Evolutionary conservation across 1,139 yeast species (phyloP), one percentile per base, ranked within the genome.

Genomic region (Pichia sp.): DNA sequence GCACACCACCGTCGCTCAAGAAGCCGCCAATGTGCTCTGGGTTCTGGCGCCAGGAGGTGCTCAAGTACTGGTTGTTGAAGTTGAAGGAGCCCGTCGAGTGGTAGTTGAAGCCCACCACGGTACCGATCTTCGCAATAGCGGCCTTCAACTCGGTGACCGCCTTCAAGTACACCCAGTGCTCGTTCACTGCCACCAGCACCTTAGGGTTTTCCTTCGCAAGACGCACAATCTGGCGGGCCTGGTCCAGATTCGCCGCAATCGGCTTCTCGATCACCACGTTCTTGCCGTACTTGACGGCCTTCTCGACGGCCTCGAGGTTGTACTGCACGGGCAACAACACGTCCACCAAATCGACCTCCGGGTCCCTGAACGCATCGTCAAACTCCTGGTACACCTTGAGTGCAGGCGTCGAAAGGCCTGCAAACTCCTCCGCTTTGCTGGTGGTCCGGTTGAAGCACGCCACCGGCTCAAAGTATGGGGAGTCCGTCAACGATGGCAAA

Each of bases 11-110:
- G 67, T 90, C 97, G 61, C 93, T 84, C 63, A 90, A 76, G 71
- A 77, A 90, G 0, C 97, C 97, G 55, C 97, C 97, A 61, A 90
- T 80, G 67, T 90, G 97, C 69, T 89, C 85, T 41, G 97, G 97
- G 56, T 84, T 78, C 41, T 36, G 41, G 16, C 41, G 41, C 41
- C 41, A 36, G 16, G n/a, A 6, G 8, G 41, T 36, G 16, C 8
- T 72, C 60, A 85, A 72, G 69, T 89, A 90, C 68, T 86, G 83
- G 72, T 80, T 84, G 55, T 75, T 65, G 32, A 75, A 76, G 61
- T 81, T 78, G 76, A 85, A 90, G 13, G 95, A 84, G 29, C 96
- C 96, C 3, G 96, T 88, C 41, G 92, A 78, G 61, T 81, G 82
- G 72, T 87, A 89, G 30, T 88, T 81, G 73, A 90, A 92, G 6